Evolutionary conservation across 2,329 filamentous ascomycete genomes (phyloP), one percentile per base, ranked within the genome.

Genomic region (Cryphonectria carpinicola): DNA sequence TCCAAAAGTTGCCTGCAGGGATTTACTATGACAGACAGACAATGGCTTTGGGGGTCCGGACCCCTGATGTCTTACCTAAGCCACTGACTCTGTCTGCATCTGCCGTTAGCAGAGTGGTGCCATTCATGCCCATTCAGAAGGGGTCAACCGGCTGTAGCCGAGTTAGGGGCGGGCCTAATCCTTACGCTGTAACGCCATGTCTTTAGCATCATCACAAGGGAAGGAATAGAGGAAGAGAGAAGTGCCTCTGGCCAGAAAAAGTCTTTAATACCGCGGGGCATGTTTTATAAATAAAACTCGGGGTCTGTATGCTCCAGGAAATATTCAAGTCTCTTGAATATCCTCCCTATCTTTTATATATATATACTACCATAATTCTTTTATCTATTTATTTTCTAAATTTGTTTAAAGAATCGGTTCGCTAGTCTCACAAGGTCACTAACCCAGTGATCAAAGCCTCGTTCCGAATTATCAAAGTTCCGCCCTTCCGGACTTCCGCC

Each of bases 401-500:
- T 6, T 46, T 22, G 19, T 39, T 13, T 39, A 11, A 13, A 49
- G 5, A n/a, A 22, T 49, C 46, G 14, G 8, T 22, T 37, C 5
- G n/a, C 35, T 52, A n/a, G 49, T 58, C 52, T 60, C 25, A 39
- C 37, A 39, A 41, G 65, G 65, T 61, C 54, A 61, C 19, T 58
- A 14, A 35, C 49, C 19, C 14, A 49, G 37, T 61, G 35, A 66
- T 65, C 41, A 19, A 32, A 49, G 39, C 11, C 52, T 67, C 28
- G 54, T 67, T 67, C 65, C 65, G 65, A 58, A 37, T 3, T 22
- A 32, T n/a, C 39, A 32, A 67, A 52, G 65, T 67, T 67, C 65
- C 65, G 65, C 65, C 39, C 65, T 68, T 64, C 66, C 66, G 66
- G 46, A 43, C 32, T 56, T 68, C 66, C 66, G 66, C 41, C 66